A percentile compares a stretch with the other conserved stretches of the same genome.
These are phyloP conservation scores for Actinomucor elegans DNA, from an alignment of 371 early-diverging fungal species.

Conservation along the genomic window DNA sequence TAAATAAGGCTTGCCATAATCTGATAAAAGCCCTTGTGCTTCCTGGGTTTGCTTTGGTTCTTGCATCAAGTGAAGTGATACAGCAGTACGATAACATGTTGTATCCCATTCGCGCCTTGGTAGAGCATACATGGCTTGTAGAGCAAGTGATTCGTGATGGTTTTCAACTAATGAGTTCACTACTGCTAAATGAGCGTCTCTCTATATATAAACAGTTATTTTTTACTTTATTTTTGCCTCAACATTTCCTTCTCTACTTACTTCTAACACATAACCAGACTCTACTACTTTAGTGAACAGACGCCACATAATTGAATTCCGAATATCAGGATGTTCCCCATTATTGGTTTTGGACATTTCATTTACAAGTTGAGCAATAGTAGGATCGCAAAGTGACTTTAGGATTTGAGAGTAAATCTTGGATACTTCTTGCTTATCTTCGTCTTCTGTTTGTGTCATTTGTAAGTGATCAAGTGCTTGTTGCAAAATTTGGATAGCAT, in stretches of 20 bases:
- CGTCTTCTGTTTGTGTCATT: slow-evolving; percentile 7
- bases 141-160: slow-evolving; percentile 19
- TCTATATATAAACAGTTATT: slow-evolving; percentile 5
- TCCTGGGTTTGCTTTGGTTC: slow-evolving; percentile 33
- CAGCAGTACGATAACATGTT: slow-evolving; percentile 30
- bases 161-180: slow-evolving; percentile 23
- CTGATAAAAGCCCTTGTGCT: slow-evolving; percentile 32
- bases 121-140: slow-evolving; percentile 41
- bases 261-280: slow-evolving; percentile 40
- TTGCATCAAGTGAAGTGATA: slow-evolving; percentile 38
- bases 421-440: slow-evolving; percentile 16
- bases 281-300: slow-evolving; percentile 42
- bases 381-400: slow-evolving; percentile 30
- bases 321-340: slow-evolving; percentile 11
- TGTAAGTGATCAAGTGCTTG: slow-evolving; percentile 22
- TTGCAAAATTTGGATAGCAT: slow-evolving; percentile 25
- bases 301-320: slow-evolving; percentile 32
- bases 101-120: slow-evolving; percentile 37
- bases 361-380: slow-evolving; percentile 21
- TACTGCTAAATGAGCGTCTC: slow-evolving; percentile 28
- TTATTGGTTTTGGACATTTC: slow-evolving; percentile 17
- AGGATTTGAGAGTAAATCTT: slow-evolving; percentile 36
- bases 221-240: background rate
- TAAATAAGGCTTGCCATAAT: slow-evolving; percentile 38
- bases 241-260: slow-evolving; percentile 3